Evolutionary conservation across 23 red algal genomes (phyloP).

Genomic region (Gracilaria gracilis): DNA sequence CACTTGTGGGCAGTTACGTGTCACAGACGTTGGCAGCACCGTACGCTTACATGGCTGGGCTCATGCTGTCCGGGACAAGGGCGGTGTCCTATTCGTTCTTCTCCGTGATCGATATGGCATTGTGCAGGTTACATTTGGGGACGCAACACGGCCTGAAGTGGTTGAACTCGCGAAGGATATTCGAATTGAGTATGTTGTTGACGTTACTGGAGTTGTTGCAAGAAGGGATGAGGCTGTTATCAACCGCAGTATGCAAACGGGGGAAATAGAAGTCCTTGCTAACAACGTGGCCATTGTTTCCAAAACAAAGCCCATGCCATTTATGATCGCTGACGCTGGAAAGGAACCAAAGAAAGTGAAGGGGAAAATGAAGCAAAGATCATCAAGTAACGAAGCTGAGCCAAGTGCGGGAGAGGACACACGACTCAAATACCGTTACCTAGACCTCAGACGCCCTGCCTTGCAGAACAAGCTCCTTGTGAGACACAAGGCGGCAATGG

Average conservation of each 20-base stretch:
- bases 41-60: conserved; percentile 92
- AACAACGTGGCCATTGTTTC: conserved; percentile 72
- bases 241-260: conserved; percentile 84
- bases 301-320: conserved; percentile 82
- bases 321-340: conserved; percentile 76
- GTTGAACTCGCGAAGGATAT: conserved; percentile 76
- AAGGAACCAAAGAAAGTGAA: conserved; percentile 55
- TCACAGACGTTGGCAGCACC: conserved; percentile 51
- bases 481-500: conserved; percentile 84
- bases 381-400: background rate
- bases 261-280: conserved; percentile 90
- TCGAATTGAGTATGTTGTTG: conserved; percentile 92
- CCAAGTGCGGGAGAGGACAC: conserved; percentile 60
- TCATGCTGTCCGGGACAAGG: conserved; percentile 94
- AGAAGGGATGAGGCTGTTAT: conserved; percentile 75
- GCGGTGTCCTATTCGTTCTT: conserved; percentile 91
- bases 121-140: conserved; percentile 90
- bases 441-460: conserved; percentile 84
- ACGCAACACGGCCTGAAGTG: conserved; percentile 39
- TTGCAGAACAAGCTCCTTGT: conserved; percentile 81
- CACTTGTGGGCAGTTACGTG: conserved; percentile 79
- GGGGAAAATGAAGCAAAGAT: conserved; percentile 4
- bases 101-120: conserved; percentile 94
- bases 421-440: conserved; percentile 87
- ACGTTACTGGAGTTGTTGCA: conserved; percentile 71